Evolutionary conservation across 768 basidiomycete species (phyloP).

Genomic region (Leccinellum luteum): DNA sequence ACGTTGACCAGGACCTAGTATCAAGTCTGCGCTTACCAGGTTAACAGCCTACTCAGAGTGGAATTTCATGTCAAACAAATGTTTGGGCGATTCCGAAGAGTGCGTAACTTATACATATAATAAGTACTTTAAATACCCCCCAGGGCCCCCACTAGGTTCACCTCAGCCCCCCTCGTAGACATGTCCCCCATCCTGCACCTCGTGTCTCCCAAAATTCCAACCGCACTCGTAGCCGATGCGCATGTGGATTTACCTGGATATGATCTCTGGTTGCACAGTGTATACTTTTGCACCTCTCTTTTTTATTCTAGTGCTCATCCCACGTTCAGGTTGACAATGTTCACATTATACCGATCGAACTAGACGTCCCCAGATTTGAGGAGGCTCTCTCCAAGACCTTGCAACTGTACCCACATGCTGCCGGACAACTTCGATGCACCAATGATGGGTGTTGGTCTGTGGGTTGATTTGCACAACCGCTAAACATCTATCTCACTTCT

Average conservation of each 20-base stretch:
- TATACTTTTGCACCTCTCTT: constrained; percentile 5
- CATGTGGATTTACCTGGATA: constrained; percentile 22
- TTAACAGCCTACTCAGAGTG: no score
- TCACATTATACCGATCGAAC: constrained; percentile 15
- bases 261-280: constrained; percentile 19
- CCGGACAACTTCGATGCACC: constrained; percentile 18
- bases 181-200: constrained; percentile 17
- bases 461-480: neutral
- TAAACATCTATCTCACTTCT: constrained; percentile 1
- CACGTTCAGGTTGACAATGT: constrained; percentile 15
- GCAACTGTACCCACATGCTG: constrained; percentile 27
- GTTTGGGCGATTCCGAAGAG: no score
- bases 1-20: no score
- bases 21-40: no score
- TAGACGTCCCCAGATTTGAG: constrained; percentile 20
- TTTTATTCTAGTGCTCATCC: constrained; percentile 1
- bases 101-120: no score
- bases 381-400: constrained; percentile 21
- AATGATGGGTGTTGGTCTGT: constrained; percentile 18
- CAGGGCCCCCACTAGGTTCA: neutral
- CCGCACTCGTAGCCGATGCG: constrained; percentile 4
- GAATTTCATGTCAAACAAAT: no score
- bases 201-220: constrained; percentile 20
- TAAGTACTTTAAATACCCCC: neutral
- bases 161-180: neutral